These are phyloP conservation scores for Porcisia deanei DNA, from an alignment of 208 protist species.

Conservation along the genomic window DNA sequence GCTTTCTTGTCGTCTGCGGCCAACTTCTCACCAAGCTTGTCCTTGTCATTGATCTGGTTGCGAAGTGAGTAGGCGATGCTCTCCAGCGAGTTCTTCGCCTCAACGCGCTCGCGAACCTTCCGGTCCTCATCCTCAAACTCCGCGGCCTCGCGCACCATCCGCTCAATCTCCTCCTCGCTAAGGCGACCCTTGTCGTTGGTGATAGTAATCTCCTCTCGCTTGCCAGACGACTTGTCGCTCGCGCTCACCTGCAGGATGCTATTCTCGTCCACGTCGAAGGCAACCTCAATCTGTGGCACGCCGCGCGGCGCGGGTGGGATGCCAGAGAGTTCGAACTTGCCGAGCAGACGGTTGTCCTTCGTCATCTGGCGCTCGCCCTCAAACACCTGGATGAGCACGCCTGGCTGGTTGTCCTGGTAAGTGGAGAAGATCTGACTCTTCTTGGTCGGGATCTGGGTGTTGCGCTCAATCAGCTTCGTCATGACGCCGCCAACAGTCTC, in stretches of 20 bases:
- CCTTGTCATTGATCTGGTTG: conserved; percentile 94
- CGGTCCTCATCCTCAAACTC: conserved; percentile 93
- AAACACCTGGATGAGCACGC: conserved; percentile 94
- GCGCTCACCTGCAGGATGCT: conserved; percentile 97
- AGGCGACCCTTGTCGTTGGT: conserved; percentile 97
- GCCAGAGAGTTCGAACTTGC: conserved; percentile 93
- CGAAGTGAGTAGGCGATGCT: conserved; percentile 96
- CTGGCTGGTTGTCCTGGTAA: conserved; percentile 83
- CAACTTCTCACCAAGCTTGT: conserved; percentile 92
- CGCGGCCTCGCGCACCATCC: conserved; percentile 94
- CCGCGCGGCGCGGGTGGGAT: conserved; percentile 97
- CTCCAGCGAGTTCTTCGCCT: conserved; percentile 94
- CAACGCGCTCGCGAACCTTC: conserved; percentile 78
- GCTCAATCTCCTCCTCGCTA: conserved; percentile 93
- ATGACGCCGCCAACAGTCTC: conserved; percentile 95
- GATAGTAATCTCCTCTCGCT: conserved; percentile 97
- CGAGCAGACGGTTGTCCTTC: conserved; percentile 92
- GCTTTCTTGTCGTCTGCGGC: conserved; percentile 90
- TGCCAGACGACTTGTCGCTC: conserved; percentile 95
- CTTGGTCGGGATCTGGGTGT: conserved; percentile 80
- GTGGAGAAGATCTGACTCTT: conserved; percentile 91
- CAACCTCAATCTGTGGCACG: conserved; percentile 97
- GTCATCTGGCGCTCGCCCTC: conserved; percentile 95
- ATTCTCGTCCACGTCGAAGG: conserved; percentile 98
- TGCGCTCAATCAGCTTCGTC: conserved; percentile 90